phyloP scores from a whole-genome alignment of 2,329 filamentous ascomycete genomes.

The Claviceps sorghi region DNA sequence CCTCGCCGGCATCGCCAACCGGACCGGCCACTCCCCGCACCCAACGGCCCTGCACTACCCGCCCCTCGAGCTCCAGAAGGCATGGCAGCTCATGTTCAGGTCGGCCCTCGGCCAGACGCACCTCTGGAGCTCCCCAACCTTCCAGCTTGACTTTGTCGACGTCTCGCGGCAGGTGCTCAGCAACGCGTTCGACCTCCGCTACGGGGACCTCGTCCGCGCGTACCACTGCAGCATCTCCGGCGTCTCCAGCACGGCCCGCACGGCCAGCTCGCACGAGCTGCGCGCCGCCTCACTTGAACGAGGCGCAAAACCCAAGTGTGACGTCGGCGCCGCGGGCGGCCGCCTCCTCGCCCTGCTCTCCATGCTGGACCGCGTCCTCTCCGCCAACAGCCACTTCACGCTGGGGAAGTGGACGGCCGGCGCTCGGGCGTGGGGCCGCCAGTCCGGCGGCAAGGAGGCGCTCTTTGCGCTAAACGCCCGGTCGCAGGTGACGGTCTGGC shows the following conservation, averaged over 20 bases:
- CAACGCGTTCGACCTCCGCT: slow-evolving; percentile 28
- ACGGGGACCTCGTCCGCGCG: slow-evolving; percentile 20
- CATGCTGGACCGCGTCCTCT: slow-evolving; percentile 26
- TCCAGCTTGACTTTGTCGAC: slow-evolving; percentile 33
- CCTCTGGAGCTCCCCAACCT: slow-evolving; percentile 27
- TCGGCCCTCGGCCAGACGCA: slow-evolving; percentile 17
- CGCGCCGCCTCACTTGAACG: slow-evolving; percentile 5
- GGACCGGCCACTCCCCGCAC: slow-evolving; percentile 22
- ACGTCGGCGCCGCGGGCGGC: slow-evolving; percentile 9
- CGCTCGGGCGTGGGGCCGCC: slow-evolving; percentile 18
- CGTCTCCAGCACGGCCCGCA: background rate
- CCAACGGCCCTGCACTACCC: slow-evolving; percentile 28
- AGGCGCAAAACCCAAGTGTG: background rate
- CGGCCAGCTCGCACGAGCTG: slow-evolving; percentile 7
- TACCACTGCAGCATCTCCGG: slow-evolving; percentile 12
- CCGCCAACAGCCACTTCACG: slow-evolving; percentile 26
- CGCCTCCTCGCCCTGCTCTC: slow-evolving; percentile 20
- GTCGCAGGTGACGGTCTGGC: slow-evolving; percentile 36
- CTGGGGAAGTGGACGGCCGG: slow-evolving; percentile 26
- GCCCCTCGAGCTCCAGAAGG: slow-evolving; percentile 21
- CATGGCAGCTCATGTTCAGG: slow-evolving; percentile 24
- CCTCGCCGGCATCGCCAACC: slow-evolving; percentile 23
- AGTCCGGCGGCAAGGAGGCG: slow-evolving; percentile 8
- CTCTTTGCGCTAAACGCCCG: slow-evolving; percentile 31
- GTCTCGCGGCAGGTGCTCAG: slow-evolving; percentile 32